Percentiles rank a stretch among this genome's conserved stretches.
Evolutionary conservation across 2,329 filamentous ascomycete species (phyloP).

Genomic region (Didymella keratinophila): DNA sequence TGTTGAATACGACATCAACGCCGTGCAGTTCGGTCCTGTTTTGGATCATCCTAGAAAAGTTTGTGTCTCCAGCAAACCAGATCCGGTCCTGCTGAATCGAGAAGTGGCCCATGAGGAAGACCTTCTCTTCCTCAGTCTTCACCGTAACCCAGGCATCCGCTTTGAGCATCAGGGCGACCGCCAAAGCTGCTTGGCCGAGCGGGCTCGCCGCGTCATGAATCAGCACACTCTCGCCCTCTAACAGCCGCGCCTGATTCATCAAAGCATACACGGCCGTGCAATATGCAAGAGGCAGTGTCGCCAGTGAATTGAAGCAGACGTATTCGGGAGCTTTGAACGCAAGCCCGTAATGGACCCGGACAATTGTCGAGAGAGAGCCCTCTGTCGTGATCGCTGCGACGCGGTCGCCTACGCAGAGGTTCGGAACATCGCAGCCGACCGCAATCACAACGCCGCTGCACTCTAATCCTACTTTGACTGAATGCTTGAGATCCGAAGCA

Average conservation of each 20-base stretch:
- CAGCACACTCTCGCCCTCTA: slow-evolving; percentile 43
- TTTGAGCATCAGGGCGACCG: slow-evolving; percentile 34
- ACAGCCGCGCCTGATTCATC: slow-evolving; percentile 38
- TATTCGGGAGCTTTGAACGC: slow-evolving; percentile 31
- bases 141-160: slow-evolving; percentile 39
- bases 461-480: slow-evolving; percentile 13
- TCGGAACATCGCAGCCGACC: slow-evolving; percentile 26
- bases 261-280: slow-evolving; percentile 40
- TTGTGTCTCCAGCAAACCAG: slow-evolving; percentile 35
- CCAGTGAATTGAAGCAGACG: slow-evolving; percentile 35
- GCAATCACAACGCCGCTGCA: slow-evolving; percentile 27
- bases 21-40: slow-evolving; percentile 39
- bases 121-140: slow-evolving; percentile 32
- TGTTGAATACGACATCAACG: slow-evolving; percentile 50
- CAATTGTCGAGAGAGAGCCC: slow-evolving; percentile 32
- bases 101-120: slow-evolving; percentile 26
- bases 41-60: slow-evolving; percentile 36
- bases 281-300: slow-evolving; percentile 33
- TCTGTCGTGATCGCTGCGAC: slow-evolving; percentile 33
- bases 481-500: background rate
- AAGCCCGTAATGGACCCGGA: slow-evolving; percentile 27
- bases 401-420: slow-evolving; percentile 33
- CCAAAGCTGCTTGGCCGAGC: slow-evolving; percentile 42
- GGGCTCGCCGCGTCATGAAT: slow-evolving; percentile 41
- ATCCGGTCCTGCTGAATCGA: slow-evolving; percentile 42